Base-by-base conservation (phyloP, 108 stramenopile genomes). In the Cyclotella cryptica region DNA sequence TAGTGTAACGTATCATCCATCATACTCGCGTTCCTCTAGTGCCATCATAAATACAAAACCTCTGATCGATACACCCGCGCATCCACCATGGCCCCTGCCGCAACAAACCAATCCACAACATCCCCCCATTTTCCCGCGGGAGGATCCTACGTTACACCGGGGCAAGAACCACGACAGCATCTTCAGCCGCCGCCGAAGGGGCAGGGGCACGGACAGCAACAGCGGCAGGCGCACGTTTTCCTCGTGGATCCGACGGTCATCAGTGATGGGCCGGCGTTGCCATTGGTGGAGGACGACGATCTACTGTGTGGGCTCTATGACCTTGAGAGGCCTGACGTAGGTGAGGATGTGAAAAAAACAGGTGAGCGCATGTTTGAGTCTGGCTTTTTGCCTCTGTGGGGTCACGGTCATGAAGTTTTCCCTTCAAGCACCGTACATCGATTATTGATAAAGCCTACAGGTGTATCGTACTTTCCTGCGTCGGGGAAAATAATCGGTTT, bases 71-170 rank as follows among this genome's bases (percentile, higher is more conserved):
- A 35, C 35, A 35, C 35, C 35, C 35, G 6, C 35, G 6, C 6
- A 35, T 35, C 55, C 22, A 57, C 55, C 55, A 57, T 57, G 55
- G 11, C 55, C 55, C 24, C 55, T 12, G 55, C 55, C 19, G 24
- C 55, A 26, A 57, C 24, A 24, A 21, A 57, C 12, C 1, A 57
- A 12, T 22, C n/a, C 12, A 21, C 8, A 57, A n/a, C 1, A 24
- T 26, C 55, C 19, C 24, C 55, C 55, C 55, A 24, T 57, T 57
- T 57, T 57, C 19, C 24, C 55, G 55, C 55, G 55, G 55, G 55
- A 57, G 55, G 24, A 12, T 57, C 55, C 55, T 24, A n/a, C 19
- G 55, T 24, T 24, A 7, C 5, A 12, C 21, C 19, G 55, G 8
- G 55, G 55, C 21, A 57, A 26, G 11, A 24, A 21, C 7, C 2